Evolutionary conservation across 2,329 filamentous ascomycete genomes (phyloP), one percentile per base, ranked within the genome.

Genomic region (Cercospora brassicicola): DNA sequence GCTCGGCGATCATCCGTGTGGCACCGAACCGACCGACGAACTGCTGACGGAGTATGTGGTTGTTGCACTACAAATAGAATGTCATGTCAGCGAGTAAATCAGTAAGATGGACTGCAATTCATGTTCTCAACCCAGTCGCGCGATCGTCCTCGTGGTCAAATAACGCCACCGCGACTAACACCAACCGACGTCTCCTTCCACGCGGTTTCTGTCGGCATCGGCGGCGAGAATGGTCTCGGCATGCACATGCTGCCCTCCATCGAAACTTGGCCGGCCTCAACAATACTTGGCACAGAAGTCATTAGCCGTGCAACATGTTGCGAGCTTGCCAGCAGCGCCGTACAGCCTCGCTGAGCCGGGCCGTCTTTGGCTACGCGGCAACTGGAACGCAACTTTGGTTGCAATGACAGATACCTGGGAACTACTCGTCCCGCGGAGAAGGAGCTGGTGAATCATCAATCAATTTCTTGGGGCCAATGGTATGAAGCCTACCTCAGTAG

Each of bases 1-100:
- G 26, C 48, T 45, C 59, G 20, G 33, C 39, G 48, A 48, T 31
- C 26, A 62, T 62, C 60, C 60, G 60, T 55, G 60, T 62, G 60
- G 60, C 60, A 53, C 60, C 42, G 39, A 59, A 60, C 20, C 39
- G 39, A 30, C 48, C 18, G 23, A 55, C 23, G 48, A 55, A 55
- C 48, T 55, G 48, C 48, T 55, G 23, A 30, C 23, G 36, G 36
- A n/a, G 36, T n/a, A 42, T 42, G 26, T 55, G 48, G 48, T 28
- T 26, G 11, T n/a, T 55, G 48, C 26, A 26, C 48, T 55, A 55
- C 48, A 28, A 55, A 55, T 28, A 28, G 48, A n/a, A 28, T 30
- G 48, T 55, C 48, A 55, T 55, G 4, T 0, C 48, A n/a, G 20
- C 13, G 13, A 55, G 15, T 5, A 55, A 0, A 28, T 13, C 48